Percentiles rank a stretch among this genome's conserved stretches.
Evolutionary conservation across 371 early-diverging fungal species (phyloP).

Genomic region (Thermomucor indicae-seudaticae): DNA sequence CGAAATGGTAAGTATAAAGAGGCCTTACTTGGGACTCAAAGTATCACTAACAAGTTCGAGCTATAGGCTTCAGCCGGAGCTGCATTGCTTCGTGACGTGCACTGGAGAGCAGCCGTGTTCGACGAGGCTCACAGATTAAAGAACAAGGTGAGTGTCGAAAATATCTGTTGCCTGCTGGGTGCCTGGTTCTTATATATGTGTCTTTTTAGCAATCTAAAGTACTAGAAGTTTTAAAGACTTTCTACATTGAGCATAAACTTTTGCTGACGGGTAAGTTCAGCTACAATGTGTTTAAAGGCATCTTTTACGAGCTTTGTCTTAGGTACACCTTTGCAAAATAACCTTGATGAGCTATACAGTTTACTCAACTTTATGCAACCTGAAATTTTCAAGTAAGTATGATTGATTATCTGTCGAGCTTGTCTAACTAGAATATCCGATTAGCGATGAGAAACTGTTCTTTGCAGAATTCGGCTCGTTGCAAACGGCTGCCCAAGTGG

Average conservation of each 20-base stretch:
- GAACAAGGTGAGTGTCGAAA: constrained; percentile 50
- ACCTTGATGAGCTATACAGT: constrained; percentile 88
- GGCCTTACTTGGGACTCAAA: neutral
- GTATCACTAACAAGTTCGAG: neutral
- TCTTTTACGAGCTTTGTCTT: too few relatives aligned
- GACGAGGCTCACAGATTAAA: constrained; percentile 98
- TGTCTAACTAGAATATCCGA: constrained; percentile 8
- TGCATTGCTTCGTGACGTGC: constrained; percentile 70
- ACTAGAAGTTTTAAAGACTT: constrained; percentile 35
- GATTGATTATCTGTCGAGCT: neutral
- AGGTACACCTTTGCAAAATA: constrained; percentile 92
- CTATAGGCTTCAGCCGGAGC: constrained; percentile 55
- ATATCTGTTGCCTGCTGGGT: neutral
- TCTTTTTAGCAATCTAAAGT: constrained; percentile 39
- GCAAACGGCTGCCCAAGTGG: constrained; percentile 77
- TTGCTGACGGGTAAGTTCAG: constrained; percentile 45
- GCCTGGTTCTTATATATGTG: too few relatives aligned
- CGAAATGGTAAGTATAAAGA: constrained; percentile 64
- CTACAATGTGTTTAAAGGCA: too few relatives aligned
- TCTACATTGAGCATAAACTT: constrained; percentile 43
- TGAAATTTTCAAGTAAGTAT: constrained; percentile 38
- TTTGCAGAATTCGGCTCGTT: constrained; percentile 75
- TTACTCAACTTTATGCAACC: constrained; percentile 92
- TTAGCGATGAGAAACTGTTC: constrained; percentile 63
- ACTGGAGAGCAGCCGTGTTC: constrained; percentile 84